A percentile compares a stretch with the other conserved stretches of the same genome.
These are phyloP conservation scores for Peniophora sp. DNA, from an alignment of 1,284 basidiomycete species.

Conservation along the genomic window DNA sequence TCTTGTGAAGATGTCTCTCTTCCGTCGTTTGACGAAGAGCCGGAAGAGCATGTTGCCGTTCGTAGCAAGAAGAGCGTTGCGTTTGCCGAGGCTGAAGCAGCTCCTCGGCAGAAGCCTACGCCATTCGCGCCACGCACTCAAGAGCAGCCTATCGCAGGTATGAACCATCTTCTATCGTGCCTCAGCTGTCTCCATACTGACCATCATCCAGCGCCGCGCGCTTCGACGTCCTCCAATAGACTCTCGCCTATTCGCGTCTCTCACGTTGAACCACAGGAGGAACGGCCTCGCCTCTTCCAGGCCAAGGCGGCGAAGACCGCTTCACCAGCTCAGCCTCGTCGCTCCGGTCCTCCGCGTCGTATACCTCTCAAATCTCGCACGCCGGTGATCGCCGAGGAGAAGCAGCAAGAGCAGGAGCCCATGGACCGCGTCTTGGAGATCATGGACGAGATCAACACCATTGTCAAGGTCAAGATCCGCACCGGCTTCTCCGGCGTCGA, in stretches of 20 bases:
- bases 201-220: neutral
- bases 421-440: neutral
- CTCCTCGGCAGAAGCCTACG: neutral
- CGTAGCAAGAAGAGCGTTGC: neutral
- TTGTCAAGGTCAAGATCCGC: neutral
- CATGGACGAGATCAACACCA: neutral
- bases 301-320: neutral
- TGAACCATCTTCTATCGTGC: neutral
- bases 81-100: neutral
- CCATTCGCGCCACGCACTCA: neutral
- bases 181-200: neutral
- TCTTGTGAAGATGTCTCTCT: neutral
- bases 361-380: neutral
- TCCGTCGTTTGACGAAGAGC: neutral
- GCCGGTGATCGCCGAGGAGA: neutral
- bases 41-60: neutral
- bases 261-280: neutral
- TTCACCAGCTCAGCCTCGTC: neutral
- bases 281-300: neutral
- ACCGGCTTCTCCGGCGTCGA: neutral
- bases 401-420: neutral
- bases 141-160: neutral
- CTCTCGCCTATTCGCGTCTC: neutral
- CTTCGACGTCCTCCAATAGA: no score
- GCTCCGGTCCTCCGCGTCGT: neutral